Evolutionary conservation across 1,284 basidiomycete species (phyloP).

Genomic region (Sporisorium reilianum): DNA sequence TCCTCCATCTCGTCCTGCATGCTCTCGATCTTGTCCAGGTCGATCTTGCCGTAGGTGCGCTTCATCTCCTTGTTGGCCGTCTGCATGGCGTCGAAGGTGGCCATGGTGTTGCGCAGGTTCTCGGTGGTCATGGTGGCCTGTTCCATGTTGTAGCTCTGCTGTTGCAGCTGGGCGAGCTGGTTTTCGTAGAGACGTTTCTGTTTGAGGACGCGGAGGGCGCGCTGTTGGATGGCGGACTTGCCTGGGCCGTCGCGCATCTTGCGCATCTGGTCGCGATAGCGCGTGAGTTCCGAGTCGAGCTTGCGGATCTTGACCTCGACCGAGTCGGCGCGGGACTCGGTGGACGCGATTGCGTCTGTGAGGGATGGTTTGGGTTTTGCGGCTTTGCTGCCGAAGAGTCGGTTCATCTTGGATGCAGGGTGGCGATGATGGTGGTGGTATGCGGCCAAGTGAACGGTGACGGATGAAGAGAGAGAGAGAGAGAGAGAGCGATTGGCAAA

Average conservation of each 20-base stretch:
- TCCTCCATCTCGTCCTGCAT: conserved; percentile 89
- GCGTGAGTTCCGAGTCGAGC: conserved; percentile 88
- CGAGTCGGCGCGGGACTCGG: conserved; percentile 86
- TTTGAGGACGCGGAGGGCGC: conserved; percentile 92
- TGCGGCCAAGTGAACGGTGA: too few species aligned
- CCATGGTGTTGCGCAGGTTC: conserved; percentile 99
- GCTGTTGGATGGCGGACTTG: conserved; percentile 93
- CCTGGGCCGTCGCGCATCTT: conserved; percentile 93
- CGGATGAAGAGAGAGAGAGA: neutral
- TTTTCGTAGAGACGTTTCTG: conserved; percentile 97
- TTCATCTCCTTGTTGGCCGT: conserved; percentile 96
- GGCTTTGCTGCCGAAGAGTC: conserved; percentile 70
- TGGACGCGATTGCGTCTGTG: conserved; percentile 91
- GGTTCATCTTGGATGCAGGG: conserved; percentile 66
- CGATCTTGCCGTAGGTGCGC: conserved; percentile 96
- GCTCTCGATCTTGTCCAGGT: conserved; percentile 94
- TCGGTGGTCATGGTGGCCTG: conserved; percentile 94
- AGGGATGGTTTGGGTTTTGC: conserved; percentile 80
- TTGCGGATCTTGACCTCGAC: conserved; percentile 98
- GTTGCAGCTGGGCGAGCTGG: conserved; percentile 89
- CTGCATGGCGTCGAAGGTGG: conserved; percentile 98
- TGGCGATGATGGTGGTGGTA: conserved; percentile 12
- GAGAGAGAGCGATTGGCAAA: neutral
- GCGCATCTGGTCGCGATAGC: conserved; percentile 96
- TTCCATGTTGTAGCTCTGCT: conserved; percentile 99